Evolutionary conservation across 495 filamentous ascomycete species (phyloP).

Genomic region (Penicillium bovifimosum): DNA sequence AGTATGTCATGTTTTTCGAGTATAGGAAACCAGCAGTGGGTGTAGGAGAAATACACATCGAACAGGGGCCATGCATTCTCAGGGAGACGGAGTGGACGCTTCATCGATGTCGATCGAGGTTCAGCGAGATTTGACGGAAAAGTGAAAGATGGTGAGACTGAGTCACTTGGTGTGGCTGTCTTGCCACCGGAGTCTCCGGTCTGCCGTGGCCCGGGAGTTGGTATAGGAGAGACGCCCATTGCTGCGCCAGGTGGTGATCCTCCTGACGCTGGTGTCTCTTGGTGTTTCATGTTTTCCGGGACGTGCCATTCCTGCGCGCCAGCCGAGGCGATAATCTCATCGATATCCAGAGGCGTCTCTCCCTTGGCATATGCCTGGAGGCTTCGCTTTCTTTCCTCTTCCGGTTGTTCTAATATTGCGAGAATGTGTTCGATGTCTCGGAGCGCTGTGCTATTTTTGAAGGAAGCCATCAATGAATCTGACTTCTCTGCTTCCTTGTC

Average conservation of each 20-base stretch:
- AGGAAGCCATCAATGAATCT: conserved; percentile 45
- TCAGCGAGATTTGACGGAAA: conserved; percentile 3
- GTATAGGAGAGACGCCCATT: conserved; percentile 15
- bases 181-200: conserved; percentile 29
- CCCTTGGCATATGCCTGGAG: conserved; percentile 20
- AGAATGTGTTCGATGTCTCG: conserved; percentile 49
- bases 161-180: conserved; percentile 6
- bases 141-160: conserved; percentile 3
- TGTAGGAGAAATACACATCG: conserved; percentile 70
- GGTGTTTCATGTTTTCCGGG: conserved; percentile 23
- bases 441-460: conserved; percentile 50
- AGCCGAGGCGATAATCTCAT: conserved; percentile 30
- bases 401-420: conserved; percentile 38
- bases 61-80: conserved; percentile 53
- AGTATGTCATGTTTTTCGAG: conserved; percentile 62
- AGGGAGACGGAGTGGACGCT: conserved; percentile 30
- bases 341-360: conserved; percentile 33
- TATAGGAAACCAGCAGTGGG: conserved; percentile 69
- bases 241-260: conserved; percentile 32
- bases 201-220: conserved; percentile 4
- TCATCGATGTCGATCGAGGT: conserved; percentile 12
- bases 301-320: conserved; percentile 39
- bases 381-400: conserved; percentile 30
- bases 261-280: conserved; percentile 19
- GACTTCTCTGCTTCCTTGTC: conserved; percentile 42